These are phyloP conservation scores for Epichloe sp. DNA, from an alignment of 2,329 filamentous ascomycete species.

Conservation along the genomic window DNA sequence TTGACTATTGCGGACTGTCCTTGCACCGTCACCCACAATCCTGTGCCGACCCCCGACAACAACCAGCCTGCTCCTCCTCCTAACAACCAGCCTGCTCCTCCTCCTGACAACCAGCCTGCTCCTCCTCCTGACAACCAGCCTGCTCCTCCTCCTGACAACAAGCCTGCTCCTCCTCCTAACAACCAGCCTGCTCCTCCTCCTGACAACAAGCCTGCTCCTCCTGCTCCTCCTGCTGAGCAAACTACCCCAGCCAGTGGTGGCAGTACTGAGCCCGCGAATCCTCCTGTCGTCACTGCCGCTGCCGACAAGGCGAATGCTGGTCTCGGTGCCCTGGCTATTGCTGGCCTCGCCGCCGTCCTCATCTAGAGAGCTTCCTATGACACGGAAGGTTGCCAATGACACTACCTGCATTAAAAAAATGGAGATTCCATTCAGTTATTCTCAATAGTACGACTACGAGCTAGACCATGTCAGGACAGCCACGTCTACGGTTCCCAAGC, in stretches of 20 bases:
- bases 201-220: neutral
- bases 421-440: neutral
- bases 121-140: constrained; percentile 1
- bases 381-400: neutral
- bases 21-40: constrained; percentile 23
- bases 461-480: neutral
- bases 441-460: neutral
- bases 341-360: constrained; percentile 24
- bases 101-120: constrained; percentile 3
- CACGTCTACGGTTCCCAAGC: neutral
- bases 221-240: constrained; percentile 3
- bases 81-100: neutral
- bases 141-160: constrained; percentile 3
- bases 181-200: constrained; percentile 3
- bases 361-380: constrained; percentile 14
- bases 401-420: too few species aligned
- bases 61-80: neutral
- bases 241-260: constrained; percentile 7
- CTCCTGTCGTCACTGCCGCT: constrained; percentile 21
- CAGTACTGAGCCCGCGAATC: neutral
- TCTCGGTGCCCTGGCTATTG: constrained; percentile 24
- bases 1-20: constrained; percentile 36
- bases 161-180: constrained; percentile 1
- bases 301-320: constrained; percentile 23
- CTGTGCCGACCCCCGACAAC: constrained; percentile 9